Percentiles rank a stretch among this genome's conserved stretches.
Conservation (phyloP, 352 stramenopile genomes). For the Phytophthora brassicae region DNA sequence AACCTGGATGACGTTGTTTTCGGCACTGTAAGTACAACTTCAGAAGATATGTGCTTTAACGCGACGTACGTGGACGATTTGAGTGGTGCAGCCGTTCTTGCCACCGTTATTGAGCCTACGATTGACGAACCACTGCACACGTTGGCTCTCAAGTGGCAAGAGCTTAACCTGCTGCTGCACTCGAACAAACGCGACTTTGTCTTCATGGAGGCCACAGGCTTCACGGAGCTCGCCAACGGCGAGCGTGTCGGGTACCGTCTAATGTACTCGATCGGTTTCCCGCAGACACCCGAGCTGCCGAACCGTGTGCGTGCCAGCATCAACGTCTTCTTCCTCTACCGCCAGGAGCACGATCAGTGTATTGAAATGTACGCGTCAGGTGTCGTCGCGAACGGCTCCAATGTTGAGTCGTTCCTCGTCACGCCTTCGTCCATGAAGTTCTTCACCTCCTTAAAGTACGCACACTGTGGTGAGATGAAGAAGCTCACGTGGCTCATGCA, state of each 20-base stretch:
- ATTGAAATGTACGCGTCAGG: constrained; percentile 33
- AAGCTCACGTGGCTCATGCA: constrained; percentile 48
- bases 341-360: constrained; percentile 31
- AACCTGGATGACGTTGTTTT: constrained; percentile 43
- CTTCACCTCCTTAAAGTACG: constrained; percentile 34
- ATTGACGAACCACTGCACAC: constrained; percentile 34
- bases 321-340: constrained; percentile 40
- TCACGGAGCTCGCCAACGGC: constrained; percentile 31
- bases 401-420: constrained; percentile 31
- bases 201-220: constrained; percentile 41
- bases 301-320: constrained; percentile 29
- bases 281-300: constrained; percentile 33
- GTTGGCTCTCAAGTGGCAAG: constrained; percentile 37
- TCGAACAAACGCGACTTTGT: constrained; percentile 44
- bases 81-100: constrained; percentile 24
- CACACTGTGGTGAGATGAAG: constrained; percentile 42
- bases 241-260: constrained; percentile 41
- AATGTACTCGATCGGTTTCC: constrained; percentile 45
- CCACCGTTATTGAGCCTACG: constrained; percentile 30
- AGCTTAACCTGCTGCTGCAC: constrained; percentile 30
- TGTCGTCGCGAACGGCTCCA: constrained; percentile 31
- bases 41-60: constrained; percentile 39
- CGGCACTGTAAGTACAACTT: constrained; percentile 31
- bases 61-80: constrained; percentile 38
- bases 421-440: constrained; percentile 35